Conservation (phyloP, 2,329 filamentous ascomycete genomes). For the Diaporthe citrichinensis region DNA sequence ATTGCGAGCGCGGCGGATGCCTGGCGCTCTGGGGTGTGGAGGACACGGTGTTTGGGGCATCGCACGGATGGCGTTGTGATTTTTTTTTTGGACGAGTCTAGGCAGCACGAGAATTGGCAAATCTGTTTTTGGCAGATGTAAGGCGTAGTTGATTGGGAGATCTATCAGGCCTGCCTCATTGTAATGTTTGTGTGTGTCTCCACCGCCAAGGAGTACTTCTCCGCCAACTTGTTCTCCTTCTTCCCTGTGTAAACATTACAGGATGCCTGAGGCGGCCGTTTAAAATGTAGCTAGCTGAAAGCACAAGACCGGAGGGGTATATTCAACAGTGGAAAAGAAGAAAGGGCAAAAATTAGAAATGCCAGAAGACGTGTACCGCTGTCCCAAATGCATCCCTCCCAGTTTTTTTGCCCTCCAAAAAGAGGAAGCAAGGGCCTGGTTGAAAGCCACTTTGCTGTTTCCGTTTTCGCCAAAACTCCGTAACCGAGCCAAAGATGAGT, state of each 20-base stretch:
- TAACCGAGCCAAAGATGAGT: constrained; percentile 6
- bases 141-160: constrained; percentile 37
- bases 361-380: constrained; percentile 1
- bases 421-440: neutral
- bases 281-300: constrained; percentile 1
- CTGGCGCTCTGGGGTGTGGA: neutral
- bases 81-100: neutral
- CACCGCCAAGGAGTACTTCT: constrained; percentile 1
- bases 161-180: constrained; percentile 36
- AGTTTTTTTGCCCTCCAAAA: neutral
- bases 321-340: neutral
- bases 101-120: neutral
- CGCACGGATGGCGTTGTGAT: neutral
- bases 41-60: neutral
- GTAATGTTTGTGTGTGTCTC: constrained; percentile 8
- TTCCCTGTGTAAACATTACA: constrained; percentile 27
- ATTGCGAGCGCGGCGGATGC: neutral
- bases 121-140: neutral
- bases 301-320: constrained; percentile 36
- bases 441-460: constrained; percentile 24
- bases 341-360: neutral
- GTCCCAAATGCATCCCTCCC: neutral
- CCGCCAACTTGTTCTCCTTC: neutral
- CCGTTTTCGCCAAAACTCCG: constrained; percentile 21
- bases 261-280: constrained; percentile 1